Evolutionary conservation across 495 filamentous ascomycete genomes (phyloP).

Genomic region (Penicillium argentinense): DNA sequence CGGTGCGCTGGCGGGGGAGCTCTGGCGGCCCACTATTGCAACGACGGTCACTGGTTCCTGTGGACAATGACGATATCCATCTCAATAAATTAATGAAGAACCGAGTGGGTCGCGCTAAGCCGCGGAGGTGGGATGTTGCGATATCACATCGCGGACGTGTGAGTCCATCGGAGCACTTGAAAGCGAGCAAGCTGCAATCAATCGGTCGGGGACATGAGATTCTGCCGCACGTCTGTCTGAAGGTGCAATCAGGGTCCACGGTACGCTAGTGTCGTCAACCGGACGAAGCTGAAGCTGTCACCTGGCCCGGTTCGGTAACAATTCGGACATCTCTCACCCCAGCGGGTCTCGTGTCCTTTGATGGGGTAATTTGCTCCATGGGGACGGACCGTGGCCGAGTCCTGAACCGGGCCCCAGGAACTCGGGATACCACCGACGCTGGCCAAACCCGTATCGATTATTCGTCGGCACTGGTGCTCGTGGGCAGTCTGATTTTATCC

Average conservation of each 20-base stretch:
- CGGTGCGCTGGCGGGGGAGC: constrained; percentile 9
- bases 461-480: too few relatives aligned
- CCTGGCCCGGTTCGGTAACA: neutral
- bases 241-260: too few relatives aligned
- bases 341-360: neutral
- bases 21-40: constrained; percentile 1
- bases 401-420: too few relatives aligned
- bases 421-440: too few relatives aligned
- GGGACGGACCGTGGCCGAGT: neutral
- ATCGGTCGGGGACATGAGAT: too few relatives aligned
- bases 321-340: constrained; percentile 1
- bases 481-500: too few relatives aligned
- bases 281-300: neutral
- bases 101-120: constrained; percentile 2
- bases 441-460: too few relatives aligned
- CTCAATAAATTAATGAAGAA: constrained; percentile 1
- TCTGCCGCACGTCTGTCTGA: too few relatives aligned
- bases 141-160: neutral
- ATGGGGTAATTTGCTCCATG: neutral
- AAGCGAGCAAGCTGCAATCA: too few relatives aligned
- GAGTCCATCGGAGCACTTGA: too few relatives aligned
- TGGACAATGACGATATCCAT: constrained; percentile 14
- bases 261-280: neutral
- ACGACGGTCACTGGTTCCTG: constrained; percentile 6
- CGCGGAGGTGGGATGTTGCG: constrained; percentile 3